These are phyloP conservation scores for Xerocomus nothofagi DNA, from an alignment of 1,284 basidiomycete genomes.

Conservation along the genomic window DNA sequence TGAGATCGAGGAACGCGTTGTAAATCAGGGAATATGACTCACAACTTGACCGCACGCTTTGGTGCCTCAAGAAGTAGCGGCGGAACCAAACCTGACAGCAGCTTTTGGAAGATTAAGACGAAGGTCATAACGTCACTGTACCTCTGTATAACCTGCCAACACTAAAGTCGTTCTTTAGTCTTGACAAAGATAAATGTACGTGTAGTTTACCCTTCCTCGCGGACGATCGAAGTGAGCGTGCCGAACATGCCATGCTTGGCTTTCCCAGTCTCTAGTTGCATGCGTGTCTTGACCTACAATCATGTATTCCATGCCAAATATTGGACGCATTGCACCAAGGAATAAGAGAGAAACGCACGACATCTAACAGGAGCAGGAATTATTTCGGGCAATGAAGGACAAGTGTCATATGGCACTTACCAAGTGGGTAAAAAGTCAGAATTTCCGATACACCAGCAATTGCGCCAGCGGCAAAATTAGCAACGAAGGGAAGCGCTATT, in stretches of 20 bases:
- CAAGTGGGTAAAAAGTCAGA: slow-evolving; percentile 89
- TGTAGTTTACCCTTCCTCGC: slow-evolving; percentile 75
- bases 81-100: slow-evolving; percentile 73
- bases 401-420: slow-evolving; percentile 49
- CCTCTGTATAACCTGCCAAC: slow-evolving; percentile 86
- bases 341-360: slow-evolving; percentile 45
- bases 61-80: slow-evolving; percentile 96
- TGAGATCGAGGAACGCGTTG: background rate
- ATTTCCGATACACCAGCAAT: slow-evolving; percentile 91
- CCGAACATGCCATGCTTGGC: slow-evolving; percentile 78
- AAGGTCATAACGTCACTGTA: slow-evolving; percentile 26
- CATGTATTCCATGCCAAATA: slow-evolving; percentile 19
- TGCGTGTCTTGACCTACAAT: slow-evolving; percentile 89
- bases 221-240: slow-evolving; percentile 75
- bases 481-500: slow-evolving; percentile 79
- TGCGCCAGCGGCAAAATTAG: slow-evolving; percentile 89
- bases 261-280: slow-evolving; percentile 91
- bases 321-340: slow-evolving; percentile 7
- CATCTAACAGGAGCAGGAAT: slow-evolving; percentile 42
- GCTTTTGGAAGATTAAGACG: background rate
- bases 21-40: slow-evolving; percentile 27
- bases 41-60: slow-evolving; percentile 98
- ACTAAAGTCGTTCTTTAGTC: slow-evolving; percentile 43
- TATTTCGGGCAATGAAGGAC: slow-evolving; percentile 22
- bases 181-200: slow-evolving; percentile 12